phyloP scores from a whole-genome alignment of 2,329 filamentous ascomycete genomes.

The Ceratocystis cubensis region DNA sequence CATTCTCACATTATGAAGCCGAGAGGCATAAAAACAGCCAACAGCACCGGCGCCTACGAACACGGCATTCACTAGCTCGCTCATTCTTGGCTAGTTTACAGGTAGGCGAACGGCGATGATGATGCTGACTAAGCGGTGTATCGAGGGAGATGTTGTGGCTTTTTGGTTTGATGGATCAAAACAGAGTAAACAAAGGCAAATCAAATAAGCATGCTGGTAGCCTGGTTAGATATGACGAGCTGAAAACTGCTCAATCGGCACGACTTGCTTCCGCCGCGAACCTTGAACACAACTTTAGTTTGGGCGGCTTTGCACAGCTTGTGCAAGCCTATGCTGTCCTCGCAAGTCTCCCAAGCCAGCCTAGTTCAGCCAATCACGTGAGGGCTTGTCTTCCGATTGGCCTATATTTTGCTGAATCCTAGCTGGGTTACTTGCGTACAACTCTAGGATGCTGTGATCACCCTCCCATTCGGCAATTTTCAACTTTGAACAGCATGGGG shows the following conservation, averaged over 20 bases:
- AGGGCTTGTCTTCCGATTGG: neutral
- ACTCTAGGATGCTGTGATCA: too few relatives aligned
- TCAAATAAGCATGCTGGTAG: neutral
- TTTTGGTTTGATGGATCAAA: neutral
- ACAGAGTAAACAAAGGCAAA: neutral
- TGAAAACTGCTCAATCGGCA: neutral
- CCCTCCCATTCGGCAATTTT: too few relatives aligned
- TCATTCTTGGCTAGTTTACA: neutral
- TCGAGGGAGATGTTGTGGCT: neutral
- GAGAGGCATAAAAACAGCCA: constrained; percentile 59
- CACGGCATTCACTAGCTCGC: constrained; percentile 43
- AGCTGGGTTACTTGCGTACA: too few relatives aligned
- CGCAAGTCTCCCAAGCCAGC: neutral
- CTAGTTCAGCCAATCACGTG: neutral
- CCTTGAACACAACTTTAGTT: neutral
- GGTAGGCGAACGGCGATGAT: too few relatives aligned
- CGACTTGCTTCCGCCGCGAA: neutral
- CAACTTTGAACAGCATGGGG: too few relatives aligned
- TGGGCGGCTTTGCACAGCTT: too few relatives aligned
- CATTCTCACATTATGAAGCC: constrained; percentile 44
- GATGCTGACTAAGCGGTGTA: too few relatives aligned
- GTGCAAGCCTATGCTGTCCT: neutral
- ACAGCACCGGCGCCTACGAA: constrained; percentile 61
- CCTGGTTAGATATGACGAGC: neutral
- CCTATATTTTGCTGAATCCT: neutral